Percentiles rank a stretch among this genome's conserved stretches.
Conservation (phyloP, 805 yeast species). For the Saccharomycopsis vini region DNA sequence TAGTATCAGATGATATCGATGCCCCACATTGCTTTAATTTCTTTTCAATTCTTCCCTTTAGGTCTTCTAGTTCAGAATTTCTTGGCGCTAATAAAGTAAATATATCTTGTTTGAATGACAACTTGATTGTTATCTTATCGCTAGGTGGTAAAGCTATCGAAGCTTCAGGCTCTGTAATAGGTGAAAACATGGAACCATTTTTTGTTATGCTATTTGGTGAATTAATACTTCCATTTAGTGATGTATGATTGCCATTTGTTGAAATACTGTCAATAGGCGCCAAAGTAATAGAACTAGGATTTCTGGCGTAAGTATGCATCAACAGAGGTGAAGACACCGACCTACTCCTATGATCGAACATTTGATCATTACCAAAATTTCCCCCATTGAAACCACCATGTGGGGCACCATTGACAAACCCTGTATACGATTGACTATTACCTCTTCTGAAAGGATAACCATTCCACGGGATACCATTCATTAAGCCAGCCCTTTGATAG, state of each 20-base stretch:
- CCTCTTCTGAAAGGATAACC: background rate
- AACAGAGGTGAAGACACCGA: constrained; percentile 9
- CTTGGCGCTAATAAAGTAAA: constrained; percentile 59
- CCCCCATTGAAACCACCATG: background rate
- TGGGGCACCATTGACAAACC: background rate
- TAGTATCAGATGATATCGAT: constrained; percentile 28
- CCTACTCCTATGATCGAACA: constrained; percentile 1
- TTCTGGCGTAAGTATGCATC: background rate
- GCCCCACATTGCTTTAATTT: constrained; percentile 48
- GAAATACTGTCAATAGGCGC: background rate
- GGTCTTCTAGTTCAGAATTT: constrained; percentile 40
- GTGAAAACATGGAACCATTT: background rate
- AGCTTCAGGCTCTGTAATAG: constrained; percentile 5
- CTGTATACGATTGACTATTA: constrained; percentile 5
- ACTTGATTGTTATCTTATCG: constrained; percentile 31
- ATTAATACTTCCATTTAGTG: background rate
- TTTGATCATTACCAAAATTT: background rate
- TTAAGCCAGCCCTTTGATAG: background rate
- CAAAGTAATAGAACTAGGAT: background rate
- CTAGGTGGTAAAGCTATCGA: constrained; percentile 26
- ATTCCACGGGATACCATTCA: too few relatives aligned
- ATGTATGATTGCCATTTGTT: background rate
- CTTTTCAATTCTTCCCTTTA: constrained; percentile 49
- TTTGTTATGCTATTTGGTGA: background rate
- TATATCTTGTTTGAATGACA: constrained; percentile 39